Base-by-base conservation (phyloP, 441 rosid species). In the Rhodomyrtus psidioides region DNA sequence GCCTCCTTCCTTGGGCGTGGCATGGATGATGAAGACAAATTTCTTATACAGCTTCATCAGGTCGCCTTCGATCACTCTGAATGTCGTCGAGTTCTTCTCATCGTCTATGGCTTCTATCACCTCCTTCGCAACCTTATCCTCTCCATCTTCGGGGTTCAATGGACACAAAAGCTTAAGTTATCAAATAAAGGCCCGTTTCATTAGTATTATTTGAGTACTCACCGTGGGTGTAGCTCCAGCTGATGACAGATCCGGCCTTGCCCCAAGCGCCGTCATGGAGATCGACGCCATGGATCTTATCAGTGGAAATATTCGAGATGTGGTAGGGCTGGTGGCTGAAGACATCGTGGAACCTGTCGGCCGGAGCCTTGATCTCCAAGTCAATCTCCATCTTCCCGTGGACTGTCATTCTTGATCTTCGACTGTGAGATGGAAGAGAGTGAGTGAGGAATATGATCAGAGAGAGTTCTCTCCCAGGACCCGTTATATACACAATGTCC, bases 251-350 rank as follows among this genome's bases (percentile, higher is more conserved):
- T 27, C 92, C 92, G 13, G 16, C 34, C 9, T 42, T 85, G 7
- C 93, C 92, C 88, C 90, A 93, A 5, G 91, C 85, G 15, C 93
- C 93, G 17, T 88, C 88, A 44, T 87, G 91, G 7, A 91, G 59
- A 15, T 90, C 87, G 74, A 81, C 53, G 12, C 86, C 55, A 14
- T 82, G 86, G 12, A 91, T 16, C 46, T 86, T 86, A 1, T 53
- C 56, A 51, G 92, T 90, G 74, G 55, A 54, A 54, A 84, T 81
- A 42, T 46, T 88, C 39, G 89, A n/a, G 6, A 90, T 44, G 21
- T 88, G 91, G 87, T 89, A 88, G 30, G 91, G 95, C 23, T 87
- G 86, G 83, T 49, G 55, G 55, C 89, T 83, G 56, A 83, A 86
- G 49, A 90, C 62, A 0, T 88, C 90, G 82, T 89, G 90, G 70